Evolutionary conservation across 805 yeast species (phyloP), one percentile per base, ranked within the genome.

Genomic region (Candida endomychidarum): DNA sequence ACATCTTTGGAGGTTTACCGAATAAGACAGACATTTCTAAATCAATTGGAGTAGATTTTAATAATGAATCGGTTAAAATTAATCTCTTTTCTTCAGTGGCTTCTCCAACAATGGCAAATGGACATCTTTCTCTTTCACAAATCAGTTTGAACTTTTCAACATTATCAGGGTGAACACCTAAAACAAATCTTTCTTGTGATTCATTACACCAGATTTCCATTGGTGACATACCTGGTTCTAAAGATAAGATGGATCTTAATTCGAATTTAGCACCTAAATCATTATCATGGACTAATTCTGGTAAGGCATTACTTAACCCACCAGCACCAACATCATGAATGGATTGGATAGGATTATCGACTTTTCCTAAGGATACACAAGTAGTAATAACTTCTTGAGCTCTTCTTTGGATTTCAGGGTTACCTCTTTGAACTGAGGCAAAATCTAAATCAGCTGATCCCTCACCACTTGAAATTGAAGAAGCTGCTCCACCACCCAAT

Each of bases 141-240:
- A 93, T 83, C 40, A 74, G 77, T 56, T 79, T 77, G 67, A 93
- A 93, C 16, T 70, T 51, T 5, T 77, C 77, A 43, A 91, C 66
- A 58, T 89, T 86, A 46, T 79, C 81, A 40, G 86, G 86, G 11
- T 88, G 76, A 47, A 93, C 95, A 50, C 96, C 98, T 53, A 93
- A 66, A 17, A 93, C 99, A 55, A 90, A 93, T 64, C 99, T 82
- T 66, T 93, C 99, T 70, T 93, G 99, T 2, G 98, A 93, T 68
- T 93, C 99, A 56, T 95, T 91, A 78, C 99, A 93, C 99, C 99
- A 93, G 49, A 93, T 88, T 71, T 93, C 99, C 96, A 93, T 87
- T 41, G 99, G 98, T 4, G 98, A 91, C 97, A 93, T 88, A 43
- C 97, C 95, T 35, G 96, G 95, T 64, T 93, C 99, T 49, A 89